Base-by-base conservation (phyloP, 331 rosid species). In the Rhamnella rubrinervis region DNA sequence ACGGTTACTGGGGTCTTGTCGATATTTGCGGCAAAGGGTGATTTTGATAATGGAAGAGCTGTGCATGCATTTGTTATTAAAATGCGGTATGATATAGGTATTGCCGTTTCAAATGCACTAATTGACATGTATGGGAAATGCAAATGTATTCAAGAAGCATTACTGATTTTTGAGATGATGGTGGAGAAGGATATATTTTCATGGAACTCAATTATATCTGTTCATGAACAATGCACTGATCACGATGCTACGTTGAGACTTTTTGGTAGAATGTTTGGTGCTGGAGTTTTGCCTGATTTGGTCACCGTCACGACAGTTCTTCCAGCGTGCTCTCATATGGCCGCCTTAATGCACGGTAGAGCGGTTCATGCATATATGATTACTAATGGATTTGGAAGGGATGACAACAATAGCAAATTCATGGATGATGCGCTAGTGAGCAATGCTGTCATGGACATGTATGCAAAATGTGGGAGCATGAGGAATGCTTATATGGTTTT, bases 41-140 rank as follows among this genome's bases (percentile, higher is more conserved):
- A 85, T 74, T 75, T 79, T 17, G 66, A 82, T 61, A 82, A 83
- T 76, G 98, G 98, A 71, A 70, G 84, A 60, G 75, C 79, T 5
- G 78, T 85, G 64, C 96, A 92, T 70, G 93, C 87, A 40, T 80
- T 85, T 77, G 83, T 76, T 38, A 53, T 53, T 37, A 92, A 86
- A 82, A 75, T 80, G 85, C 87, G 96, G 26, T 86, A 88, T 83
- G 85, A 75, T 55, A 81, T 85, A 0, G 67, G 84, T 64, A 75
- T 77, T 64, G 86, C 82, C 44, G 90, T 92, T 73, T 83, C 78
- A 19, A 92, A 88, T 63, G 87, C 93, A 3, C 66, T 89, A 75
- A 86, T 88, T 56, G 96, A 90, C 70, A 80, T 92, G 86, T 92
- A 89, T 80, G 98, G 98, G 71, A 92, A 92, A 76, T 89, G 93